Percentiles rank a stretch among this genome's conserved stretches.
These are phyloP conservation scores for Lepiota brunneoincarnata DNA, from an alignment of 768 basidiomycete species.

Conservation along the genomic window DNA sequence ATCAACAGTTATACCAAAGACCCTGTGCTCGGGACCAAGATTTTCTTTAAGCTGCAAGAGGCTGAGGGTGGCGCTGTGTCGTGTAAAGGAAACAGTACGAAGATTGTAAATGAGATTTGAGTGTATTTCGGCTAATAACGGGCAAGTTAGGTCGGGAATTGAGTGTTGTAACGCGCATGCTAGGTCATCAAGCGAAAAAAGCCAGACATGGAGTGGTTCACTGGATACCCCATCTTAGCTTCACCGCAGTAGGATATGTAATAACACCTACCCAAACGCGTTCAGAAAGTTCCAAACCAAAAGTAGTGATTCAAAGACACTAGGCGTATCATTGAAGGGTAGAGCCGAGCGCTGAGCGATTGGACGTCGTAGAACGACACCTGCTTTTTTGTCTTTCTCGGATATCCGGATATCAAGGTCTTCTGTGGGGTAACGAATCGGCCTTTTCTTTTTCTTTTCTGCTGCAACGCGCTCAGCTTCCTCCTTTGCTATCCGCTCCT, in stretches of 20 bases:
- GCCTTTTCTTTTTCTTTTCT: conserved; percentile 86
- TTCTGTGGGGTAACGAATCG: conserved; percentile 90
- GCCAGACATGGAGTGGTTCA: conserved; percentile 82
- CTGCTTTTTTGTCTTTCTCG: conserved; percentile 82
- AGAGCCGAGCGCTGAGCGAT: conserved; percentile 56
- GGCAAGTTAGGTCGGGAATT: conserved; percentile 62
- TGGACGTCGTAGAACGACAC: conserved; percentile 67
- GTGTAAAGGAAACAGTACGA: conserved; percentile 74
- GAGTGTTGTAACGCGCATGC: conserved; percentile 84
- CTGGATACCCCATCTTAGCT: conserved; percentile 36
- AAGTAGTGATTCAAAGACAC: conserved; percentile 79
- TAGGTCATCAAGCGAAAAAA: conserved; percentile 91
- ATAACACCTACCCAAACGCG: conserved; percentile 76
- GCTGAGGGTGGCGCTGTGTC: conserved; percentile 74
- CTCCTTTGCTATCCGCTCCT: conserved; percentile 60
- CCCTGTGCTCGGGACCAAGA: conserved; percentile 31
- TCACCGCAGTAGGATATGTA: conserved; percentile 7
- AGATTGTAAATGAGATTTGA: conserved; percentile 86
- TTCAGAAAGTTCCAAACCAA: conserved; percentile 94
- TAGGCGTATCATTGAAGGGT: conserved; percentile 65
- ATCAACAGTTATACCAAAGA: conserved; percentile 59
- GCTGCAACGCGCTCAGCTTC: conserved; percentile 70
- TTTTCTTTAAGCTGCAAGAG: conserved; percentile 47
- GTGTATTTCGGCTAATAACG: conserved; percentile 85
- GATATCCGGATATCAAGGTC: conserved; percentile 80